Conservation (phyloP, 2,329 filamentous ascomycete species). For the Pseudomassariella vexata region DNA sequence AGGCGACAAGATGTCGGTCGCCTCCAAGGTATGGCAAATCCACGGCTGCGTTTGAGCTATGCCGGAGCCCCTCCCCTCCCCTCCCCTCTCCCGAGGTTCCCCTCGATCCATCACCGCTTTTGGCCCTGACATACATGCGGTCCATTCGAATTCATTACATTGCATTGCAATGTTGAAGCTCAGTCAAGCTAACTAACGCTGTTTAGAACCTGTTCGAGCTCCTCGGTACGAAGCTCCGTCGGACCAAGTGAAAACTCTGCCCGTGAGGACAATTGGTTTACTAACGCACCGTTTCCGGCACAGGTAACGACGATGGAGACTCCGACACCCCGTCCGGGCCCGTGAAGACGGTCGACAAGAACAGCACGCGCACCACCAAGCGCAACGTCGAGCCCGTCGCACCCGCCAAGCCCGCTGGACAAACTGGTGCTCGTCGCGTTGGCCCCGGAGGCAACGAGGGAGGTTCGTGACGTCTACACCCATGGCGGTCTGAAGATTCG, state of each 20-base stretch:
- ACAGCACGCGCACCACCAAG: conserved; percentile 68
- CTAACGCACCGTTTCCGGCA: too few species aligned
- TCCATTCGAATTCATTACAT: neutral
- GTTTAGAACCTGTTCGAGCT: conserved; percentile 91
- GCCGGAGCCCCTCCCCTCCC: conserved; percentile 1
- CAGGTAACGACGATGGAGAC: conserved; percentile 59
- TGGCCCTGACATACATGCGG: neutral
- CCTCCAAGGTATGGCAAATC: conserved; percentile 51
- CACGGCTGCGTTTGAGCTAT: too few species aligned
- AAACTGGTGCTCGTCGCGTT: conserved; percentile 45
- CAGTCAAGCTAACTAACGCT: conserved; percentile 18
- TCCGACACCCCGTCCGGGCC: conserved; percentile 72
- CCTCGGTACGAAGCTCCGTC: conserved; percentile 66
- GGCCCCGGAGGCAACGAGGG: conserved; percentile 76
- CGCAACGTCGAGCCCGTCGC: conserved; percentile 77
- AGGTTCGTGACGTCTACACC: too few species aligned
- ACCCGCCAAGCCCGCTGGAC: conserved; percentile 39
- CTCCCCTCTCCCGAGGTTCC: conserved; percentile 6
- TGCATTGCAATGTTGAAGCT: conserved; percentile 1
- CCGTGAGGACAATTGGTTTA: conserved; percentile 5
- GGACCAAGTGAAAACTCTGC: conserved; percentile 15
- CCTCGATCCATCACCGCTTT: neutral
- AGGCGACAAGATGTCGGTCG: conserved; percentile 57
- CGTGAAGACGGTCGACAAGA: conserved; percentile 86
- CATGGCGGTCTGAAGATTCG: too few species aligned